These are phyloP conservation scores for Discostella stelligera DNA, from an alignment of 352 stramenopile genomes.

Conservation along the genomic window DNA sequence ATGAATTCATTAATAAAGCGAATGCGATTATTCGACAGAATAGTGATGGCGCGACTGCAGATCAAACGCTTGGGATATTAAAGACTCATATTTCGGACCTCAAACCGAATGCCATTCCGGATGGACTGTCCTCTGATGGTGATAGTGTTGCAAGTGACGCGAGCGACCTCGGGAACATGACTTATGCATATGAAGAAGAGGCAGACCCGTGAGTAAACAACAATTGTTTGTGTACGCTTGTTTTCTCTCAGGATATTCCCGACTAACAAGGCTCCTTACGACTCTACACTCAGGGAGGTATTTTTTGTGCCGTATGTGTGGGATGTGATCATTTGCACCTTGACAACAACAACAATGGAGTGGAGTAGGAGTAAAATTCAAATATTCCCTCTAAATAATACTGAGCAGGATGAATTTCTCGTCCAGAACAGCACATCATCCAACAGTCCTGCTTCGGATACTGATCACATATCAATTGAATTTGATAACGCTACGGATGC, in stretches of 20 bases:
- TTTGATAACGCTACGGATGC: no score
- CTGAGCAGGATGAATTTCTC: constrained; percentile 19
- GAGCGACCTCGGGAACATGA: constrained; percentile 60
- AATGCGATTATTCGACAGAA: constrained; percentile 61
- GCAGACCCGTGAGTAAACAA: constrained; percentile 71
- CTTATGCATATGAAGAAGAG: constrained; percentile 82
- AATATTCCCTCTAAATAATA: constrained; percentile 67
- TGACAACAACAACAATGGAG: constrained; percentile 67
- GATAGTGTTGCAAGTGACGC: constrained; percentile 49
- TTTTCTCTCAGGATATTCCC: not conserved
- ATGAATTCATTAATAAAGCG: constrained; percentile 53
- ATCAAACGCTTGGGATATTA: constrained; percentile 59
- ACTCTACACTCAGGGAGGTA: constrained; percentile 33
- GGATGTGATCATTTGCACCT: constrained; percentile 67
- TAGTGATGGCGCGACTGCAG: constrained; percentile 47
- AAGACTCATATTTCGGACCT: constrained; percentile 48
- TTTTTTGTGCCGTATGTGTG: constrained; percentile 83
- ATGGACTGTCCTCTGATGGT: constrained; percentile 6
- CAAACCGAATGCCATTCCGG: constrained; percentile 24
- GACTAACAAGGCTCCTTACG: not conserved
- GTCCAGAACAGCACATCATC: not conserved
- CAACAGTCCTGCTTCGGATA: no score
- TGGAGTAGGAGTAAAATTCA: constrained; percentile 70
- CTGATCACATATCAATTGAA: no score
- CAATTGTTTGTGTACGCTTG: not conserved